A percentile compares a stretch with the other conserved stretches of the same genome.
Conservation (phyloP, 306 rosid species). For the Dalbergia cultrata region DNA sequence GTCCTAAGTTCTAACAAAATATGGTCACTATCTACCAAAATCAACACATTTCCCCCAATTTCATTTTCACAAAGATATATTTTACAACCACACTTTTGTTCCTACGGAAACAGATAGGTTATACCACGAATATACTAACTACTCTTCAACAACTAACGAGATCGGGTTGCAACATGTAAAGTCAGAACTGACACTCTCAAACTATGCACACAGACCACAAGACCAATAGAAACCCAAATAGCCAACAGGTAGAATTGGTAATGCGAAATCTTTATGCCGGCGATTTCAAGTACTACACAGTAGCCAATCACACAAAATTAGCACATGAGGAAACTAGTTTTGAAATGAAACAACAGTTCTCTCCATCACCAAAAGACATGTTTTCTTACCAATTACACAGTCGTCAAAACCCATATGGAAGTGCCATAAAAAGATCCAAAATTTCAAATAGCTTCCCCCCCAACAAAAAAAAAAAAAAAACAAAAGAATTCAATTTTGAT, state of each 20-base stretch:
- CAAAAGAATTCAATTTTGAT: too few relatives aligned
- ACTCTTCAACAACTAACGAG: not conserved
- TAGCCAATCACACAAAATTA: slow-evolving; percentile 12
- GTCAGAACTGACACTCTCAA: not conserved
- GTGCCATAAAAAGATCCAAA: not conserved
- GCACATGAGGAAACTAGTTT: not conserved
- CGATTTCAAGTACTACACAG: not conserved
- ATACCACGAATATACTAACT: slow-evolving; percentile 1
- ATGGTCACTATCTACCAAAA: not conserved
- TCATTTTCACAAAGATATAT: not conserved
- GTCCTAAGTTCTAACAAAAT: not conserved
- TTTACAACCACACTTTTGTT: not conserved
- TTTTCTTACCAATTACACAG: not conserved
- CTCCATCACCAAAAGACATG: not conserved
- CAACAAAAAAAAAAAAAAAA: too few relatives aligned
- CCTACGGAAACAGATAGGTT: not conserved
- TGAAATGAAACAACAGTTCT: not conserved
- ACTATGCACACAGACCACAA: not conserved
- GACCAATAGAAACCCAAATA: not conserved
- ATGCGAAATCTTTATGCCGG: not conserved
- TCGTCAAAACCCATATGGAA: not conserved
- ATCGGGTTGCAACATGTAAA: not conserved
- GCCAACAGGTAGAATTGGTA: not conserved
- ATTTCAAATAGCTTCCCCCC: too few relatives aligned
- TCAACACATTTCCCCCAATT: not conserved